phyloP scores from a whole-genome alignment of 2,329 filamentous ascomycete species.

The Orbilia oligospora region DNA sequence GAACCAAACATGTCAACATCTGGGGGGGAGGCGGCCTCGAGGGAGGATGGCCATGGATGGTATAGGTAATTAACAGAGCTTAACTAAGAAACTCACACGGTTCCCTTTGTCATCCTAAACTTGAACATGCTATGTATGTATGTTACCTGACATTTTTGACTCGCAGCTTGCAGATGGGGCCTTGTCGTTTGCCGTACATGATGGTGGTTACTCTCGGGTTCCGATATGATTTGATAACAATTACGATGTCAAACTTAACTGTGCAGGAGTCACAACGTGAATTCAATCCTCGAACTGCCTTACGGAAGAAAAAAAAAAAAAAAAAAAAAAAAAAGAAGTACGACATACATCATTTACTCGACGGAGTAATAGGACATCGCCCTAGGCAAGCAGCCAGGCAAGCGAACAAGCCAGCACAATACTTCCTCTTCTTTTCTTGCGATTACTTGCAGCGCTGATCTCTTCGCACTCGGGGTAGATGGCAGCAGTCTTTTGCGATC shows the following conservation, averaged over 20 bases:
- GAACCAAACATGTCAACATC: too few species aligned
- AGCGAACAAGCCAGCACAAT: too few species aligned
- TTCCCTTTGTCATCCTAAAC: slow-evolving; percentile 12
- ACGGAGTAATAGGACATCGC: slow-evolving; percentile 35
- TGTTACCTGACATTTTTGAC: slow-evolving; percentile 22
- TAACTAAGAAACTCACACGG: slow-evolving; percentile 2
- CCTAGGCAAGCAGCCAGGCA: slow-evolving; percentile 7
- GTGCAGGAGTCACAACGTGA: slow-evolving; percentile 19
- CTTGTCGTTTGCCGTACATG: slow-evolving; percentile 16
- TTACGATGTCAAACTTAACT: neutral
- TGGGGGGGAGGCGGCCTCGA: too few species aligned
- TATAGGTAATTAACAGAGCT: slow-evolving; percentile 5
- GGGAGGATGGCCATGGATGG: too few species aligned
- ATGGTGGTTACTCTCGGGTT: slow-evolving; percentile 35
- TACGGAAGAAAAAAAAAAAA: neutral
- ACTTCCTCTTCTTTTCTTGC: neutral
- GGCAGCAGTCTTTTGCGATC: slow-evolving; percentile 44
- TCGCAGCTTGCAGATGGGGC: slow-evolving; percentile 12
- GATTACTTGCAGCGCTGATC: slow-evolving; percentile 57
- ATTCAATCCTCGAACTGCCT: slow-evolving; percentile 17
- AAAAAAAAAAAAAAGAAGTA: slow-evolving; percentile 1
- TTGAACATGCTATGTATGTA: neutral
- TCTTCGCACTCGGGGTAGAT: slow-evolving; percentile 28
- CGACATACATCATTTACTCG: slow-evolving; percentile 26
- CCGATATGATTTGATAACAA: slow-evolving; percentile 47